phyloP scores from a whole-genome alignment of 306 rosid genomes.

The Prunus mira region DNA sequence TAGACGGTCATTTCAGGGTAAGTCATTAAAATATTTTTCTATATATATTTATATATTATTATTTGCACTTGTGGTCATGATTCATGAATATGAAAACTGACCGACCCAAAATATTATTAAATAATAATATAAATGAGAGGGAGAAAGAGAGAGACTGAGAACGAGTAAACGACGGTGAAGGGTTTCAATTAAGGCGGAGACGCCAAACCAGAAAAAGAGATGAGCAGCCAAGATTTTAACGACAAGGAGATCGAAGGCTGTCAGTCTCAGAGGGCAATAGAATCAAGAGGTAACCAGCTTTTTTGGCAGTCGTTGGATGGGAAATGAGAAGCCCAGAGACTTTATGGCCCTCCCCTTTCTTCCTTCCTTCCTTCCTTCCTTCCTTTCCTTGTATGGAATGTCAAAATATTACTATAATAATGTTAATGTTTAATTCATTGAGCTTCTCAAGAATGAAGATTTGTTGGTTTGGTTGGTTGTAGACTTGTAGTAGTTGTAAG shows the following conservation, averaged over 20 bases:
- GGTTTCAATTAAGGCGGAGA: slow-evolving; percentile 27
- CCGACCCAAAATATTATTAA: background rate
- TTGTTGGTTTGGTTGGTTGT: background rate
- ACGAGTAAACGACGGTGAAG: slow-evolving; percentile 33
- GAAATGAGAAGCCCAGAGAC: slow-evolving; percentile 6
- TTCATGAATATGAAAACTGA: background rate
- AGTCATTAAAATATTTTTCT: background rate
- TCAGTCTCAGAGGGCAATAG: slow-evolving; percentile 22
- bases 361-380: background rate
- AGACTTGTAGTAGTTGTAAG: background rate
- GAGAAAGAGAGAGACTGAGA: background rate
- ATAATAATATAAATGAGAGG: background rate
- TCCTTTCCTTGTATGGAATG: background rate
- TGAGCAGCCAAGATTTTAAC: slow-evolving; percentile 30
- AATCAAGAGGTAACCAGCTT: slow-evolving; percentile 11
- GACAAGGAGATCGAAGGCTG: slow-evolving; percentile 32
- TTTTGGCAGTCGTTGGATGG: background rate
- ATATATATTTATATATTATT: too few species aligned
- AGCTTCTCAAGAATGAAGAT: background rate
- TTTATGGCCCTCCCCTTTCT: background rate
- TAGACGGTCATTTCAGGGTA: slow-evolving; percentile 25
- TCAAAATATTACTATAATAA: background rate
- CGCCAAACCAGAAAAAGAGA: slow-evolving; percentile 19
- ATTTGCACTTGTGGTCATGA: background rate
- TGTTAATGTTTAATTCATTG: background rate